Evolutionary conservation across 345 rosid species (phyloP).

Genomic region (Bruguiera sexangula): DNA sequence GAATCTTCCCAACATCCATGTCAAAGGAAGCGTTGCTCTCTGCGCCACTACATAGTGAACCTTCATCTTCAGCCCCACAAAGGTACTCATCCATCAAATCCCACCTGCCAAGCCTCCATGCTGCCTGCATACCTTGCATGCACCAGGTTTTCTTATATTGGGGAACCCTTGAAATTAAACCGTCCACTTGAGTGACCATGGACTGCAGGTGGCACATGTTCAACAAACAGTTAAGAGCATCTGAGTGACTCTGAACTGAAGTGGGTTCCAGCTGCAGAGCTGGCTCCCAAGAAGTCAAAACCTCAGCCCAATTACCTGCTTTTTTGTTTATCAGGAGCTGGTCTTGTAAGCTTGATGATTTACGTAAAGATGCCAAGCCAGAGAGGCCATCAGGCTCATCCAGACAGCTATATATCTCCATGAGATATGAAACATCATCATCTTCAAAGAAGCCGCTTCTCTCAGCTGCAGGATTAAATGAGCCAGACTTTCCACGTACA

Average conservation of each 20-base stretch:
- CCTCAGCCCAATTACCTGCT: constrained; percentile 96
- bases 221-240: constrained; percentile 83
- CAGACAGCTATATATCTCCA: constrained; percentile 89
- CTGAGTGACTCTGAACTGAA: constrained; percentile 89
- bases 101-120: constrained; percentile 99
- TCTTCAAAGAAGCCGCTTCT: constrained; percentile 82
- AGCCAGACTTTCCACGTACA: constrained; percentile 78
- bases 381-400: constrained; percentile 95
- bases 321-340: constrained; percentile 79
- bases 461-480: constrained; percentile 93
- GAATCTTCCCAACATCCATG: constrained; percentile 92
- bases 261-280: constrained; percentile 94
- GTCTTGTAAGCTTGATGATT: constrained; percentile 78
- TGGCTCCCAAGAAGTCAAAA: constrained; percentile 88
- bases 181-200: constrained; percentile 94
- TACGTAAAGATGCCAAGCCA: constrained; percentile 85
- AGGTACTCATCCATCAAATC: constrained; percentile 97
- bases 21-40: constrained; percentile 97
- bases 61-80: constrained; percentile 76
- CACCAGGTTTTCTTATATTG: constrained; percentile 94
- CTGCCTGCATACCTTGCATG: constrained; percentile 99
- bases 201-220: constrained; percentile 99
- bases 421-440: constrained; percentile 82
- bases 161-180: constrained; percentile 84
- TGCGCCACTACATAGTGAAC: constrained; percentile 76